A percentile compares a stretch with the other conserved stretches of the same genome.
phyloP scores from a whole-genome alignment of 2,329 filamentous ascomycete species.

The Incumbomyces lentus region DNA sequence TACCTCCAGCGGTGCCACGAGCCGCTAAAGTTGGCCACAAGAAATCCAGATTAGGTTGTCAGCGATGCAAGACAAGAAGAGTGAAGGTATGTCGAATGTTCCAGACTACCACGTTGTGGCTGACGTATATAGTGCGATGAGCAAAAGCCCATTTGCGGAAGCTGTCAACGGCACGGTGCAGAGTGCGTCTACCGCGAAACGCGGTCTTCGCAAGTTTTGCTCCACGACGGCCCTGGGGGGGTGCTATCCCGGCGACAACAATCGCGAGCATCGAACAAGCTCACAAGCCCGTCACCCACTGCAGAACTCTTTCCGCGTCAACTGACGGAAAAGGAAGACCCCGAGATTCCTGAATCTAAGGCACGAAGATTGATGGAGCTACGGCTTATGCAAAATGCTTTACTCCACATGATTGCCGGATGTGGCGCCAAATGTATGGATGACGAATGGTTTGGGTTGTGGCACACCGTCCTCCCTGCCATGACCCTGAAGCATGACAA shows the following conservation, averaged over 20 bases:
- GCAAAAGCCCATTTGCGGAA: conserved; percentile 8
- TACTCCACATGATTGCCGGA: conserved; percentile 4
- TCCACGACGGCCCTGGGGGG: background rate
- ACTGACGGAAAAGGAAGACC: background rate
- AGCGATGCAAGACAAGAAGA: conserved; percentile 15
- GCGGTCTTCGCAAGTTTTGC: background rate
- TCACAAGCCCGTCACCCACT: background rate
- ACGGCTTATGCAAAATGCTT: conserved; percentile 10
- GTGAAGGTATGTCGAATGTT: conserved; percentile 10
- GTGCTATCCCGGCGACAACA: background rate
- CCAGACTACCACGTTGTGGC: background rate
- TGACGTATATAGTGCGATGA: conserved; percentile 10
- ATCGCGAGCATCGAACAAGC: background rate
- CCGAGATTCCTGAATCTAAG: conserved; percentile 9
- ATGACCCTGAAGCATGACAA: conserved; percentile 10
- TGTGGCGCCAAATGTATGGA: background rate
- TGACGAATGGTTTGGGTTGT: conserved; percentile 2
- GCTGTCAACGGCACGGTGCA: conserved; percentile 7
- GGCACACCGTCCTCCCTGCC: conserved; percentile 6
- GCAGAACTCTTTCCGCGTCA: conserved; percentile 1
- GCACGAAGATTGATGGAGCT: conserved; percentile 11
- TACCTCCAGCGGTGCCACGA: conserved; percentile 27
- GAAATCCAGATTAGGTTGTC: conserved; percentile 16
- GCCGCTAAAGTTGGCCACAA: conserved; percentile 17
- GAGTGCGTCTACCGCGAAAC: conserved; percentile 7